A percentile compares a stretch with the other conserved stretches of the same genome.
These are phyloP conservation scores for Dryas alaskensis DNA, from an alignment of 306 rosid genomes.

Conservation along the genomic window DNA sequence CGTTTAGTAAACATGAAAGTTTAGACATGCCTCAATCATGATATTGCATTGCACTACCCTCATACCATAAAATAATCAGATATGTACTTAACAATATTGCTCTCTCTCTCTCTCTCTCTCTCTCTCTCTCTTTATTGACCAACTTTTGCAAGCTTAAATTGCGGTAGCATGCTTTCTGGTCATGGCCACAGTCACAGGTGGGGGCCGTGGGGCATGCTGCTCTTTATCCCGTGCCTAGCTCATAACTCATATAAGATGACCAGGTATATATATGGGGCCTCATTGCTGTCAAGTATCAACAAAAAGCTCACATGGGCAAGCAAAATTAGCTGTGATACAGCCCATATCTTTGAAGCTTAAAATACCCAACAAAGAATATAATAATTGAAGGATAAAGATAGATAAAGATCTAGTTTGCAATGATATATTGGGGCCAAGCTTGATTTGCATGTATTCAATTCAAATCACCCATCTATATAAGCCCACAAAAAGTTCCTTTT, in stretches of 20 bases:
- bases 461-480: not conserved
- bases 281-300: conserved; percentile 24
- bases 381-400: not conserved
- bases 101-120: not conserved
- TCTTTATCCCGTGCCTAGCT: not conserved
- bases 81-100: not conserved
- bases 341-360: conserved; percentile 8
- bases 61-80: not conserved
- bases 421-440: conserved; percentile 12
- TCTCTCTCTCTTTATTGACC: conserved; percentile 27
- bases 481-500: too few species aligned
- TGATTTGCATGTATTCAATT: not conserved
- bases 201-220: not conserved
- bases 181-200: conserved; percentile 20
- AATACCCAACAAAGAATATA: not conserved
- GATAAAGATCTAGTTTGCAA: conserved; percentile 14
- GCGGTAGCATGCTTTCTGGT: conserved; percentile 27
- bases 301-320: conserved; percentile 21
- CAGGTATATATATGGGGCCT: conserved; percentile 20
- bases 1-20: too few species aligned
- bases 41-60: not conserved
- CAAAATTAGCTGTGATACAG: conserved; percentile 16
- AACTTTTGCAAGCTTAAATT: conserved; percentile 34
- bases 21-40: conserved; percentile 31
- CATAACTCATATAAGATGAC: not conserved